Percentiles rank a stretch among this genome's conserved stretches.
phyloP scores from a whole-genome alignment of 2,329 filamentous ascomycete genomes.

The Microcyclosporella mali region DNA sequence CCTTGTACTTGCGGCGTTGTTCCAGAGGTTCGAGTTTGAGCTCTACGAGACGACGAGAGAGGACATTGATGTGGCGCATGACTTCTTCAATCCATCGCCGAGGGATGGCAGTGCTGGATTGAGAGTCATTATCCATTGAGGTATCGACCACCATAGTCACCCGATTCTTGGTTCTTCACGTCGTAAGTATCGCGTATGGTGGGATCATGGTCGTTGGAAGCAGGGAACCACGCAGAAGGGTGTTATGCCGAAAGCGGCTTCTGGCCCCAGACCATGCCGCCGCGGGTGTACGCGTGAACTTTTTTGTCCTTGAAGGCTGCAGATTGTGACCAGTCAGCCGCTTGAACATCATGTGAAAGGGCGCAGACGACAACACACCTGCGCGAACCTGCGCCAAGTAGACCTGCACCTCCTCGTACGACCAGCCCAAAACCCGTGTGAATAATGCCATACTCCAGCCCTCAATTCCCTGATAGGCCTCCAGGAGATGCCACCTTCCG shows the following conservation, averaged over 20 bases:
- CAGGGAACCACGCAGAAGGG: no score
- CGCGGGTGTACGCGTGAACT: constrained; percentile 5
- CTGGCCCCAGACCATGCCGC: constrained; percentile 5
- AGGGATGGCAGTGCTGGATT: constrained; percentile 6
- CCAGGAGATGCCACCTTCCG: constrained; percentile 31
- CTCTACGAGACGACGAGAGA: constrained; percentile 10
- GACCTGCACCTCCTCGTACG: constrained; percentile 37
- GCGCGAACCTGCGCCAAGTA: constrained; percentile 37
- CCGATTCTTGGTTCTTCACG: no score
- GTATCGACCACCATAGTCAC: no score
- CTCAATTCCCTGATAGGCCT: constrained; percentile 36
- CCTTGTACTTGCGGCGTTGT: constrained; percentile 8
- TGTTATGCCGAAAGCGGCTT: not conserved
- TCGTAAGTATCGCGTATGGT: no score
- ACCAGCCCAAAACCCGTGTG: constrained; percentile 35
- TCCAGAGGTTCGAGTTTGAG: constrained; percentile 14
- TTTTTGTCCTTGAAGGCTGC: constrained; percentile 10
- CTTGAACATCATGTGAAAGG: no score
- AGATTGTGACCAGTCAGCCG: not conserved
- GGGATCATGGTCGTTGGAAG: no score
- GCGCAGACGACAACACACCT: constrained; percentile 4
- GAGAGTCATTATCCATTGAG: constrained; percentile 6
- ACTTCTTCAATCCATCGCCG: constrained; percentile 11
- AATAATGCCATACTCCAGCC: constrained; percentile 36
- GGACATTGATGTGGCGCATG: constrained; percentile 12